Evolutionary conservation across 2,329 filamentous ascomycete genomes (phyloP).

Genomic region (Dothideomycetes sp.): DNA sequence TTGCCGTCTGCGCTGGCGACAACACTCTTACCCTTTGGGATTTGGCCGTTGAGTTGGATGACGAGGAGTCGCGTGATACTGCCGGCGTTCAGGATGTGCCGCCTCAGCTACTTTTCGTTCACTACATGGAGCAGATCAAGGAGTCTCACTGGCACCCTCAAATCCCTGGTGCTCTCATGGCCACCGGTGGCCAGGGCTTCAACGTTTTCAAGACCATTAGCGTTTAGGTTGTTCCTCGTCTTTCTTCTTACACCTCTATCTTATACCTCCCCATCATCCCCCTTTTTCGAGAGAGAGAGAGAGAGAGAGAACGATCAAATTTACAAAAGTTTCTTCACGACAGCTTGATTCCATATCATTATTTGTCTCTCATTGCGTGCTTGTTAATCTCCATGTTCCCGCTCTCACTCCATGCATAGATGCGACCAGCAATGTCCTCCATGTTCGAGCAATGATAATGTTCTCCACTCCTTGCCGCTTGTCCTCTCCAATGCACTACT

Average conservation of each 20-base stretch:
- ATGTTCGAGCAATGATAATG: no score
- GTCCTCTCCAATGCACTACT: no score
- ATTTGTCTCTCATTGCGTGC: no score
- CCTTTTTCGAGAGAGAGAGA: no score
- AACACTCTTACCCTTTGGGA: slow-evolving; percentile 96
- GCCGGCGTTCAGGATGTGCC: slow-evolving; percentile 83
- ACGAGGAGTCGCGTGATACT: slow-evolving; percentile 88
- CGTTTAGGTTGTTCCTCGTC: slow-evolving; percentile 21
- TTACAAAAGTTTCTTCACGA: no score
- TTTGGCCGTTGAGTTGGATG: slow-evolving; percentile 89
- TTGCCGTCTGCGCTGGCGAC: slow-evolving; percentile 84
- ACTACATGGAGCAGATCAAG: slow-evolving; percentile 91
- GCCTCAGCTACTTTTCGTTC: slow-evolving; percentile 89
- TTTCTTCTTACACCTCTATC: slow-evolving; percentile 7
- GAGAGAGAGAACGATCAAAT: no score
- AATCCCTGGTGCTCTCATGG: slow-evolving; percentile 81
- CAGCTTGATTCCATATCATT: no score
- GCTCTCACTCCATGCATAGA: no score
- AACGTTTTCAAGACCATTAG: slow-evolving; percentile 34
- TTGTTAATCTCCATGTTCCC: no score
- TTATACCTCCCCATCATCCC: not conserved
- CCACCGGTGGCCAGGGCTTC: slow-evolving; percentile 81
- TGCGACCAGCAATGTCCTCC: no score
- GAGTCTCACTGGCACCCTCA: slow-evolving; percentile 97
- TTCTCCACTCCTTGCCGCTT: no score